These are phyloP conservation scores for Whalleya microplaca DNA, from an alignment of 2,329 filamentous ascomycete species.

Conservation along the genomic window DNA sequence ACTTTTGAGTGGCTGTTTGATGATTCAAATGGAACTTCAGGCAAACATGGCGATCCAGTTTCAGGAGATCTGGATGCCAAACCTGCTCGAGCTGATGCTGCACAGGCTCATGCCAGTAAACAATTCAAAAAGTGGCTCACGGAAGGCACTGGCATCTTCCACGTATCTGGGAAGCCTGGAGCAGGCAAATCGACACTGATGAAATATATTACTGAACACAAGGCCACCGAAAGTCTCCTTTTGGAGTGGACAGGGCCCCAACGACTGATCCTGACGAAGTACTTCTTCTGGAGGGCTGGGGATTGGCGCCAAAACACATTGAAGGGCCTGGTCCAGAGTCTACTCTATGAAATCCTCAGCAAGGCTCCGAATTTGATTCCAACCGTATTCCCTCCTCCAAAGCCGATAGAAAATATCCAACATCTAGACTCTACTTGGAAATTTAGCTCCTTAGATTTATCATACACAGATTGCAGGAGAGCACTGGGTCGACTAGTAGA, in stretches of 20 bases:
- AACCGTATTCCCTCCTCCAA: conserved; percentile 9
- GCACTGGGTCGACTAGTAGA: not conserved
- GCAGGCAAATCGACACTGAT: conserved; percentile 30
- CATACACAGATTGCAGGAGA: not conserved
- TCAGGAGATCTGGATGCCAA: not conserved
- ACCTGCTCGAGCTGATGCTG: not conserved
- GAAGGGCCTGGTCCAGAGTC: conserved; percentile 23
- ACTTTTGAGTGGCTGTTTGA: not conserved
- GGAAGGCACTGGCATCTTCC: conserved; percentile 15
- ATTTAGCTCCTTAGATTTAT: conserved; percentile 6
- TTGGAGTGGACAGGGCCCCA: conserved; percentile 12
- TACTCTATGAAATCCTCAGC: conserved; percentile 18
- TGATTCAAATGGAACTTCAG: not conserved
- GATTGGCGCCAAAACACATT: conserved; percentile 21
- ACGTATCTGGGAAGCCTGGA: conserved; percentile 27
- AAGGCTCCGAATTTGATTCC: conserved; percentile 13
- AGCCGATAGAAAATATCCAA: conserved; percentile 19
- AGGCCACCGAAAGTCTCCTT: not conserved
- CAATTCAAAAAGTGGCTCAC: conserved; percentile 14
- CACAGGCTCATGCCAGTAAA: not conserved
- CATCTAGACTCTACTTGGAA: conserved; percentile 11
- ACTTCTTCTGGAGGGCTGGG: conserved; percentile 30
- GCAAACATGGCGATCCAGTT: not conserved
- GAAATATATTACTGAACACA: conserved; percentile 22
- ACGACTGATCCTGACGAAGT: conserved; percentile 8